Evolutionary conservation across 2,329 filamentous ascomycete genomes (phyloP).

Genomic region (Microdochium bolleyi): DNA sequence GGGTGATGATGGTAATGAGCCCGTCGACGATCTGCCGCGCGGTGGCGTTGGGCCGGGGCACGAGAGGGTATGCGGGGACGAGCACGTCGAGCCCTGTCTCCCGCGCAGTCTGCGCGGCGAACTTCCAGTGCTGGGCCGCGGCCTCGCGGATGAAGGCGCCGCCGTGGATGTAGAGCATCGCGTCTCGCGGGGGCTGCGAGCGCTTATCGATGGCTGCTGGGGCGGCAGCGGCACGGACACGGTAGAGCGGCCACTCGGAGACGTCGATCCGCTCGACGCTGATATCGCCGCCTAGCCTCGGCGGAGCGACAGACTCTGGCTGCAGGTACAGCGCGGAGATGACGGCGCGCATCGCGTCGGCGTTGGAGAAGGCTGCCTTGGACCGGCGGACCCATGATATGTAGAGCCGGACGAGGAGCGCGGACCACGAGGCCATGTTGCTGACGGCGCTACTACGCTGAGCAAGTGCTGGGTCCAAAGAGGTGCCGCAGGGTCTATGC

Average conservation of each 20-base stretch:
- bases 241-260: slow-evolving; percentile 5
- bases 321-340: neutral
- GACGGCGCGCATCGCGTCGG: neutral
- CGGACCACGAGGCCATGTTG: neutral
- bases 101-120: slow-evolving; percentile 1
- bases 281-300: slow-evolving; percentile 1
- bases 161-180: slow-evolving; percentile 7
- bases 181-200: neutral
- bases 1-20: slow-evolving; percentile 1
- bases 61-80: slow-evolving; percentile 5
- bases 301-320: neutral
- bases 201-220: neutral
- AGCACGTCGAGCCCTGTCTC: slow-evolving; percentile 6
- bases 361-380: neutral
- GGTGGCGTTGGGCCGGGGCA: slow-evolving; percentile 3
- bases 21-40: slow-evolving; percentile 2
- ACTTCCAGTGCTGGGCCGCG: slow-evolving; percentile 1
- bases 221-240: neutral
- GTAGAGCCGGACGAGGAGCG: neutral
- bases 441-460: too few species aligned
- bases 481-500: too few species aligned
- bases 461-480: too few species aligned
- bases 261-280: slow-evolving; percentile 3
- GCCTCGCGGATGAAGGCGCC: slow-evolving; percentile 4
- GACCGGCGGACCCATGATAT: neutral